These are phyloP conservation scores for Pugionium dolabratum DNA, from an alignment of 345 rosid genomes.

Conservation along the genomic window DNA sequence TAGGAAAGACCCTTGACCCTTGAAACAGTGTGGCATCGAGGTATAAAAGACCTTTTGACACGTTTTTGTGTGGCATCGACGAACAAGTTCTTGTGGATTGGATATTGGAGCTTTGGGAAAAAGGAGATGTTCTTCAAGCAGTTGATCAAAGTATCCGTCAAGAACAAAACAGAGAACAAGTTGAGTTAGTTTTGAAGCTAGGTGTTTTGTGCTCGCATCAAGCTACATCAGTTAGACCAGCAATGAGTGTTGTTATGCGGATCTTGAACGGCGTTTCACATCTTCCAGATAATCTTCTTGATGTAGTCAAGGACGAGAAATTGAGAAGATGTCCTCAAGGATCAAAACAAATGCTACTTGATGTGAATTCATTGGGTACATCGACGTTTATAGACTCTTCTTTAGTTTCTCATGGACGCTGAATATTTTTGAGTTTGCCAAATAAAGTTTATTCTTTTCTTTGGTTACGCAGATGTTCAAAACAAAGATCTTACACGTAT, in stretches of 20 bases:
- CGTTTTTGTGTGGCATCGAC: not conserved
- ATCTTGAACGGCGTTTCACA: not conserved
- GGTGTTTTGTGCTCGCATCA: not conserved
- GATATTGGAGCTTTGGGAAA: not conserved
- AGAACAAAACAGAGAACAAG: not conserved
- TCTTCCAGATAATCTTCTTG: not conserved
- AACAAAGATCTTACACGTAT: too few species aligned
- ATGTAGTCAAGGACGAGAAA: not conserved
- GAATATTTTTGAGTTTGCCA: not conserved
- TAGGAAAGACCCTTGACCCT: too few species aligned
- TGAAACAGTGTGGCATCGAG: too few species aligned
- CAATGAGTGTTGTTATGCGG: not conserved
- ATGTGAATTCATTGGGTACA: not conserved
- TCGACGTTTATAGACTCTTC: not conserved
- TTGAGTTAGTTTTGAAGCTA: not conserved
- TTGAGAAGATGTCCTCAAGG: not conserved
- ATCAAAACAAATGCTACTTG: not conserved
- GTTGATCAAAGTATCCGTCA: not conserved
- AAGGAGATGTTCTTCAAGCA: not conserved
- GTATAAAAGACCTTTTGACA: too few species aligned
- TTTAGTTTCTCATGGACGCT: not conserved
- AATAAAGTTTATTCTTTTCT: too few species aligned
- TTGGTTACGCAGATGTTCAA: too few species aligned
- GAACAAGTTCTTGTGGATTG: not conserved
- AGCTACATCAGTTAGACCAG: not conserved